phyloP scores from a whole-genome alignment of 768 basidiomycete genomes.

The Artomyces pyxidatus region DNA sequence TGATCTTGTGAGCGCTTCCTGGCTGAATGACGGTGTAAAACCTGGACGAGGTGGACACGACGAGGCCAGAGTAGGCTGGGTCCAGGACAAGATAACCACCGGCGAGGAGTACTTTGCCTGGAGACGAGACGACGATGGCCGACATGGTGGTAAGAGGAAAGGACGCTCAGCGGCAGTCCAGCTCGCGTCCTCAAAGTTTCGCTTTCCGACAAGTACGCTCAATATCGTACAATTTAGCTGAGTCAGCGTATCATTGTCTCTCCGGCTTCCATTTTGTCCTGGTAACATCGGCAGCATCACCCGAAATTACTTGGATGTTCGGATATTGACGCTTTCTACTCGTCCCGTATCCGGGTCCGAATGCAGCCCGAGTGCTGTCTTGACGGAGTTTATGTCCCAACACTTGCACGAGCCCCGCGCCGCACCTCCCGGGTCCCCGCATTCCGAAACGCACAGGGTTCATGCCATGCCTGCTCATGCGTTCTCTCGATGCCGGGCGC shows the following conservation, averaged over 20 bases:
- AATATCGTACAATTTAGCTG: background rate
- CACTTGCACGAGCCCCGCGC: no score
- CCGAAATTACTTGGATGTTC: no score
- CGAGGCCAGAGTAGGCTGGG: slow-evolving; percentile 73
- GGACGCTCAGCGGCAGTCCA: no score
- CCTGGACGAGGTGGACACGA: slow-evolving; percentile 87
- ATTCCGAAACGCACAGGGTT: no score
- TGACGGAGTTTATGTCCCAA: no score
- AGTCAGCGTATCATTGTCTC: background rate
- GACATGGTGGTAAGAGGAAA: slow-evolving; percentile 24
- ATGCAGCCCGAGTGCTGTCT: no score
- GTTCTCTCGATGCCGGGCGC: no score
- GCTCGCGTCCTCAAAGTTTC: no score
- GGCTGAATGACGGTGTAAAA: slow-evolving; percentile 78
- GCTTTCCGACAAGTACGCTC: slow-evolving; percentile 1
- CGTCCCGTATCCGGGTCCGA: background rate
- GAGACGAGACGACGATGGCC: slow-evolving; percentile 72
- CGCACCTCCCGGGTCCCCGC: no score
- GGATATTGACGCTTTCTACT: no score
- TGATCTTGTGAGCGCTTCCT: slow-evolving; percentile 37
- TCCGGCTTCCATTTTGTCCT: background rate
- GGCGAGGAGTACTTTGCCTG: slow-evolving; percentile 91
- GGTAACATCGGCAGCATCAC: no score
- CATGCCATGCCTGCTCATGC: no score
- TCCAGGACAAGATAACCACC: slow-evolving; percentile 98